Base-by-base conservation (phyloP, 148 eudicot species). In the Rhododendron kiyosumense region DNA sequence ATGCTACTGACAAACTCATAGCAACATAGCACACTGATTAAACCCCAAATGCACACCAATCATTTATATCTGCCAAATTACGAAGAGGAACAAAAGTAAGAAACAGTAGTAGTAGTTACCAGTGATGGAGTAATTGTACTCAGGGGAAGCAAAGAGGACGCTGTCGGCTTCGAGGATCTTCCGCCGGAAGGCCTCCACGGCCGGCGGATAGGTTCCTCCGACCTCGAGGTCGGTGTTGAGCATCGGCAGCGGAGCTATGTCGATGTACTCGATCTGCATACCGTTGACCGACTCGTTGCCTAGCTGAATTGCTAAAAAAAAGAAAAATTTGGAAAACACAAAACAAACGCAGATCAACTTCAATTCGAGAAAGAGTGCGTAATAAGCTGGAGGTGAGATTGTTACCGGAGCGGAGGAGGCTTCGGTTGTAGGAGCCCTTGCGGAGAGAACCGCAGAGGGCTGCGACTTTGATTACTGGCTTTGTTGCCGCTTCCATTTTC, bases 381-480 rank as follows among this genome's bases (percentile, higher is more conserved):
- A 17, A 34, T 18, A 2, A 14, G 57, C n/a, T 22, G 12, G 32
- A 45, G 65, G 34, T 38, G 7, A n/a, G 74, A 67, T 10, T 67
- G 3, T 45, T 87, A 93, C 98, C 96, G n/a, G 98, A 88, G 76
- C 89, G 93, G 86, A 96, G 92, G 81, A 95, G 95, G 90, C 95
- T 90, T 32, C 91, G 92, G 87, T 96, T 93, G 90, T 74, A 95
- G 87, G 99, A 96, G 74, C 73, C 95, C 84, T 92, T 90, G 48
- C 99, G 96, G 36, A 96, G 94, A 17, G 99, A 96, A 63, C 99
- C 99, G 48, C 95, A 90, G 63, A 96, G 69, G 36, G 95, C 98
- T 5, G 91, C 98, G 1, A 96, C 94, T 45, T 92, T 95, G 89
- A 95, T 86, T 0, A 91, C 86, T 46, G 93, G 89, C 63, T 88